A percentile compares a stretch with the other conserved stretches of the same genome.
These are phyloP conservation scores for Austroboletus rostrupii DNA, from an alignment of 1,284 basidiomycete species.

Conservation along the genomic window DNA sequence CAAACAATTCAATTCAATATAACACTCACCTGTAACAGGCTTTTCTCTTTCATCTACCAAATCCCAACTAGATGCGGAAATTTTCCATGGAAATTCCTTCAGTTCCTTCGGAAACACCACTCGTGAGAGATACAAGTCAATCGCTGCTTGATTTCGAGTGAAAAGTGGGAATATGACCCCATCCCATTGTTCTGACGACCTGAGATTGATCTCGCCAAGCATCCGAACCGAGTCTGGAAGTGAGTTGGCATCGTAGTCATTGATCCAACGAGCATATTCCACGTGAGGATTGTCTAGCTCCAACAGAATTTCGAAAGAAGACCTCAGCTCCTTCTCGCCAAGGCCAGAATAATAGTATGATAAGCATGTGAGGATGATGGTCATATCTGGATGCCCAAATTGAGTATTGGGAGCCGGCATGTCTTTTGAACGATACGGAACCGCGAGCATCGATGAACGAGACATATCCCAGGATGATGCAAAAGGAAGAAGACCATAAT, in stretches of 20 bases:
- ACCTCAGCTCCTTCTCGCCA: constrained; percentile 32
- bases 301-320: constrained; percentile 36
- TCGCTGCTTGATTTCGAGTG: constrained; percentile 33
- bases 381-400: constrained; percentile 52
- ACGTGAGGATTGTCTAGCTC: constrained; percentile 38
- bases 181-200: constrained; percentile 35
- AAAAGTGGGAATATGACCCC: constrained; percentile 33
- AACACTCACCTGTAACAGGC: constrained; percentile 1
- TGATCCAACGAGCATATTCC: constrained; percentile 44
- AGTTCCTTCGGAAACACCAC: constrained; percentile 26
- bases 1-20: background rate
- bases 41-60: constrained; percentile 30
- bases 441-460: constrained; percentile 9
- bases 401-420: constrained; percentile 39
- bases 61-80: constrained; percentile 49
- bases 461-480: too few relatives aligned
- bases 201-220: constrained; percentile 32
- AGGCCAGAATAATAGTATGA: constrained; percentile 50
- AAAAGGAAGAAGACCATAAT: constrained; percentile 37
- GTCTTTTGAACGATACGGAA: constrained; percentile 18
- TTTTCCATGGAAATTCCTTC: constrained; percentile 42
- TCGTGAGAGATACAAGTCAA: constrained; percentile 46
- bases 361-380: constrained; percentile 43
- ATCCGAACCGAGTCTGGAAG: constrained; percentile 28
- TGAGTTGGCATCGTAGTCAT: background rate